phyloP scores from a whole-genome alignment of 257 asterid species.

The Jacaranda mimosifolia region DNA sequence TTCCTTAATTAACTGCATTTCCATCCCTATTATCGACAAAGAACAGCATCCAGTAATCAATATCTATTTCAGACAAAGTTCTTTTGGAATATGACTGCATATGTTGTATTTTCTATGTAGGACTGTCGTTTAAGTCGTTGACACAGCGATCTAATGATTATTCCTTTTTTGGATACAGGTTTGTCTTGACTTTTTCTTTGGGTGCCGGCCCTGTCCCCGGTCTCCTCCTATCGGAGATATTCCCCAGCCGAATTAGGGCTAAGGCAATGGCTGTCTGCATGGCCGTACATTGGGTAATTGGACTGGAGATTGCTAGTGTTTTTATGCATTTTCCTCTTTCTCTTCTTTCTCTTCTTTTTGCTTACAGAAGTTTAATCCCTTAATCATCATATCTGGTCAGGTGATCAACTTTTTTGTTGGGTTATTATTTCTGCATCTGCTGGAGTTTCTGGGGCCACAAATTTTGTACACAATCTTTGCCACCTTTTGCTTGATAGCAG shows the following conservation, averaged over 20 bases:
- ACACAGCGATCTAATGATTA: conserved; percentile 7
- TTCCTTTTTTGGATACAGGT: conserved; percentile 50
- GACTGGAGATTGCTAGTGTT: conserved; percentile 6
- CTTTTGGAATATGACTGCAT: neutral
- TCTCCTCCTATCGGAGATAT: conserved; percentile 89
- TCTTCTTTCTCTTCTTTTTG: too few relatives aligned
- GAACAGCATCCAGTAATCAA: neutral
- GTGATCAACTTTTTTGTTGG: conserved; percentile 85
- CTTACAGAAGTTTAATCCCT: neutral
- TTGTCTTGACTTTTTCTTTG: conserved; percentile 76
- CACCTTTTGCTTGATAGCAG: conserved; percentile 63
- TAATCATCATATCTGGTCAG: conserved; percentile 46
- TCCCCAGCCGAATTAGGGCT: conserved; percentile 87
- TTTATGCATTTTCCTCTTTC: neutral
- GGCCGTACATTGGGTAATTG: conserved; percentile 92
- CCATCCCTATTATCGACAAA: neutral
- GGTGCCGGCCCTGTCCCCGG: conserved; percentile 97
- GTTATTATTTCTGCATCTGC: conserved; percentile 72
- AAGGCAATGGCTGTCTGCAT: conserved; percentile 96
- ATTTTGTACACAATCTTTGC: conserved; percentile 68
- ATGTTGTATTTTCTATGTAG: neutral
- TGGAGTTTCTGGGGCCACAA: conserved; percentile 82
- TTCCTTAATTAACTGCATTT: neutral
- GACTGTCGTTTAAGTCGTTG: neutral
- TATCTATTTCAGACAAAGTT: neutral